Evolutionary conservation across 768 basidiomycete species (phyloP), one percentile per base, ranked within the genome.

Genomic region (Sarcodon sp.): DNA sequence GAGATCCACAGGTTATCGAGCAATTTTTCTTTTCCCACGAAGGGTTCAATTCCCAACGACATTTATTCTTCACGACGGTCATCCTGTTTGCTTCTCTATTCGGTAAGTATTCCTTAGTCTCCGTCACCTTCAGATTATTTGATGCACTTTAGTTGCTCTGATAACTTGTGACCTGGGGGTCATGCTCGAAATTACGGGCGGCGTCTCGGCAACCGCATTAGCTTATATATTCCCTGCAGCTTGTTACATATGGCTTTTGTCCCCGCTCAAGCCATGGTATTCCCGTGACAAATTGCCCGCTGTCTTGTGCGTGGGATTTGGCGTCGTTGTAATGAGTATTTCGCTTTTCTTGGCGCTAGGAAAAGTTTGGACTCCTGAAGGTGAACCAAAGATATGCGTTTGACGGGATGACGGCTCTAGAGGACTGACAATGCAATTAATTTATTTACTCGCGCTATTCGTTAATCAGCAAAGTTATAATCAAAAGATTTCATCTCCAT

Each of bases 141-240:
- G 21, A 27, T 27, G 21, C 21, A 27, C 4, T 44, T 11, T 59
- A 93, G 92, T 96, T 50, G 79, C 94, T 4, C 72, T 97, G 47
- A 72, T 92, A 49, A 97, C 94, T 1, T 96, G 92, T 60, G 94
- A 99, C 62, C 75, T 99, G 11, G 96, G 96, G n/a, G 84, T 97
- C 41, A 96, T 94, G 68, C 81, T 99, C 35, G 96, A 99, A 68
- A 86, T 99, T 39, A 93, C 92, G 0, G 96, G 96, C n/a, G 94
- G 94, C n/a, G 75, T 88, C 9, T 88, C 88, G 11, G 88, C 88
- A 5, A 90, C 91, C 0, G 80, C 90, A 0, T 75, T 97, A 8
- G 94, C 94, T 3, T 97, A 83, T 67, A 91, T 97, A 53, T 91
- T 91, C 60, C 86, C 90, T 8, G 83, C 90, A 0, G 80, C 78